Conservation (phyloP, 768 basidiomycete species). For the Tricholoma saponaceum region DNA sequence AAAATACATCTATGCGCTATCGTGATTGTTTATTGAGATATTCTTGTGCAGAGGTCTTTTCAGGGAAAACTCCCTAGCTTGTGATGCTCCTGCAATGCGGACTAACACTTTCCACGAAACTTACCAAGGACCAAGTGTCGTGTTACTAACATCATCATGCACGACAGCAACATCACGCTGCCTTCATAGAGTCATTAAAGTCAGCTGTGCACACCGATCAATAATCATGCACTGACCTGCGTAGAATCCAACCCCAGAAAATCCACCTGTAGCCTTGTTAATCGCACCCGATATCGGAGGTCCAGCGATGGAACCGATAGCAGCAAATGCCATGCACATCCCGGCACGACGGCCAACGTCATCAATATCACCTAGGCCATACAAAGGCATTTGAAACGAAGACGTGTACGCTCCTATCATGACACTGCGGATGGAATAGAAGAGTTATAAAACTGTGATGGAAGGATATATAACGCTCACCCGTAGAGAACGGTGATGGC, state of each 20-base stretch:
- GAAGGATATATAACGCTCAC: constrained; percentile 24
- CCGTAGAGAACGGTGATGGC: constrained; percentile 55
- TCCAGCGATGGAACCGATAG: constrained; percentile 52
- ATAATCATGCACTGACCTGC: constrained; percentile 33
- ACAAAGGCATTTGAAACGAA: constrained; percentile 41
- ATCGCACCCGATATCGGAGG: constrained; percentile 66
- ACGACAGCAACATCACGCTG: constrained; percentile 35
- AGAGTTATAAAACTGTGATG: not conserved
- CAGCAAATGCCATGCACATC: constrained; percentile 47
- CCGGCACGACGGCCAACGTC: constrained; percentile 59
- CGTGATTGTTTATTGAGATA: not conserved
- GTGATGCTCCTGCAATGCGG: too few relatives aligned
- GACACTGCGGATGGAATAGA: constrained; percentile 27
- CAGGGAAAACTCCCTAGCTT: not conserved
- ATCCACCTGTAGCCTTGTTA: constrained; percentile 39
- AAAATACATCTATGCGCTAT: not conserved
- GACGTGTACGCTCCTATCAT: constrained; percentile 48
- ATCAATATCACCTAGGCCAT: constrained; percentile 44
- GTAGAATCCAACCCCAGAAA: constrained; percentile 42
- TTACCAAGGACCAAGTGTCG: constrained; percentile 36
- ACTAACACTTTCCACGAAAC: constrained; percentile 39
- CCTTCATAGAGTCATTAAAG: constrained; percentile 16
- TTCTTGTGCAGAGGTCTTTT: not conserved
- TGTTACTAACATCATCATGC: constrained; percentile 35
- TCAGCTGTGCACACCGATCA: not conserved